Base-by-base conservation (phyloP, 805 yeast species). In the Candida sonorensis region DNA sequence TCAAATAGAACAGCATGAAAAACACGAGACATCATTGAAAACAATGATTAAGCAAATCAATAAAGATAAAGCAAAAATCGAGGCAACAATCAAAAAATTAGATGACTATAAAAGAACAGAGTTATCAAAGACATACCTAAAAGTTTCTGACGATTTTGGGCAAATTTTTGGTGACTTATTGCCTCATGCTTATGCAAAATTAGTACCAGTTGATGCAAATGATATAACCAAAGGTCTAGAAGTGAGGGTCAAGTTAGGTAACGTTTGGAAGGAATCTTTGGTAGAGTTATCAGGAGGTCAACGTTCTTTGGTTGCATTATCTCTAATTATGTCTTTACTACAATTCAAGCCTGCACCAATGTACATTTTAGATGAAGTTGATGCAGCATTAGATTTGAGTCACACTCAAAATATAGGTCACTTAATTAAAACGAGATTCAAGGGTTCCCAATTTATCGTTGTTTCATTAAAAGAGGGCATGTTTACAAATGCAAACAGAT, bases 341-440 rank as follows among this genome's bases (percentile, higher is more conserved):
- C 95, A 87, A 56, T 90, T 83, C 66, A 85, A 87, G 55, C 99
- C 99, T 5, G 98, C 99, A 2, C 98, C 98, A 7, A 84, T 92
- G 95, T 92, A 92, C 52, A 90, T 92, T 45, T 64, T 92, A 36
- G 98, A 92, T 60, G 98, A 92, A 61, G 97, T 92, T 23, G 98
- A 92, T 62, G 98, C 99, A 1, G 99, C 99, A 1, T 69, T 92
- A 43, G 99, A 92, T 66, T 70, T 90, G 42, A 84, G 94, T 37
- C 99, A 92, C 54, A 92, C 99, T 1, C 97, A 92, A 57, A 92
- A 92, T 50, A 92, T 92, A 50, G 99, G 99, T 4, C 95, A 86
- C 51, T 67, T 92, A 54, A 92, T 92, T 57, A 92, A 90, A 61
- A 90, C 97, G 0, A 67, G 95, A 45, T 92, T 92, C 61, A 82